Base-by-base conservation (phyloP, 1,284 basidiomycete species). In the Phylloboletellus chloephorus region DNA sequence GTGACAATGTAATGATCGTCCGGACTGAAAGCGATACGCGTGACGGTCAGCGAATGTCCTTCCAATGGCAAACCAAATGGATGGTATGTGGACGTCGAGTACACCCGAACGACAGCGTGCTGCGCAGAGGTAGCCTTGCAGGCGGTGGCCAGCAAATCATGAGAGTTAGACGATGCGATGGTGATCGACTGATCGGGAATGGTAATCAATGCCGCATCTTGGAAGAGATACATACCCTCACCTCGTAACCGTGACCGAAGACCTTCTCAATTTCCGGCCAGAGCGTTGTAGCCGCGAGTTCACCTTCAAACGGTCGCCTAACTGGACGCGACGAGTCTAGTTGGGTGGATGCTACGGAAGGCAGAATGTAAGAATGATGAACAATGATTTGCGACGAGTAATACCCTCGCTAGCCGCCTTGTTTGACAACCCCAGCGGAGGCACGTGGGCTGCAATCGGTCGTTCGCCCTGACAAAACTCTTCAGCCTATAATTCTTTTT, bases 261-360 rank as follows among this genome's bases (percentile, higher is more conserved):
- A 99, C 71, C 62, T 98, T 99, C 58, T 98, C 95, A 1, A 84
- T 71, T 66, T 98, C 96, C 0, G 95, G 95, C 96, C 96, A 99
- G 0, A 98, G 74, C 0, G 95, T 98, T 10, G 79, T 75, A 0
- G 82, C 76, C 0, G 88, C 82, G 1, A 98, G 73, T 62, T 89
- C 81, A 32, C 85, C 82, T 60, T 92, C 87, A 49, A 88, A 88
- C 0, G 90, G 81, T 4, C 82, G 74, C 44, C 83, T 67, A n/a
- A 49, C 53, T 21, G 51, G 39, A 31, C 31, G 29, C n/a, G 40
- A 43, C 5, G 30, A 20, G 33, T 51, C 45, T 32, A 47, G 16
- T 16, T 46, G 57, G 13, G 25, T 34, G 3, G 48, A 31, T 15
- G 26, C 62, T 62, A 21, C n/a, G 28, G 20, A 39, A 37, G 47